These are phyloP conservation scores for Coprinellus aureogranulatus DNA, from an alignment of 768 basidiomycete genomes.

Conservation along the genomic window DNA sequence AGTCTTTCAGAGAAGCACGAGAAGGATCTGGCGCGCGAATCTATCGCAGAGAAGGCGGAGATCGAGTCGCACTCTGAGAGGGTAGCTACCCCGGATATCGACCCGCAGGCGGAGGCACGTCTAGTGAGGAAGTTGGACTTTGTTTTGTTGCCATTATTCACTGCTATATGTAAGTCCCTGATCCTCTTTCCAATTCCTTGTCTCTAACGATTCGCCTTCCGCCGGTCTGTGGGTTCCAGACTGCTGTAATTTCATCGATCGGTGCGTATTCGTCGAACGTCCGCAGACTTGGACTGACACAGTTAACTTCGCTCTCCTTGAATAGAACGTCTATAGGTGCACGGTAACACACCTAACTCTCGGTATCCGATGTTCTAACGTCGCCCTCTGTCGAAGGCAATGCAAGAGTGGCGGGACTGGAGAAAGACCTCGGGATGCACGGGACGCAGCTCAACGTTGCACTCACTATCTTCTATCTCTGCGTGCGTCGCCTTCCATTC, in stretches of 20 bases:
- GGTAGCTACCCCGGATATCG: slow-evolving; percentile 17
- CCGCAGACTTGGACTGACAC: not conserved
- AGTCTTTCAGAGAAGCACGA: no score
- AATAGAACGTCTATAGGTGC: slow-evolving; percentile 17
- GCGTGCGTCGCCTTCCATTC: slow-evolving; percentile 20
- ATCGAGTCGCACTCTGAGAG: not conserved
- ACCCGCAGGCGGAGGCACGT: slow-evolving; percentile 31
- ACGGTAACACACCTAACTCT: not conserved
- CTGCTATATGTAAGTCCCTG: slow-evolving; percentile 31
- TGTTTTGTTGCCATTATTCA: slow-evolving; percentile 36
- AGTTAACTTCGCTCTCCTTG: no score
- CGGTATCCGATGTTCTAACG: not conserved
- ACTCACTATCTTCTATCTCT: slow-evolving; percentile 40
- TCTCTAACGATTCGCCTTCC: not conserved
- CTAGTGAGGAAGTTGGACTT: slow-evolving; percentile 36
- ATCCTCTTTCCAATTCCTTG: no score
- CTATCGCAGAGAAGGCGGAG: not conserved
- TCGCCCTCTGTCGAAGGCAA: slow-evolving; percentile 10
- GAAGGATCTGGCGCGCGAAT: not conserved
- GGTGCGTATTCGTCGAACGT: slow-evolving; percentile 5
- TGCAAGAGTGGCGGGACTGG: slow-evolving; percentile 30
- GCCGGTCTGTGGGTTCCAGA: slow-evolving; percentile 17
- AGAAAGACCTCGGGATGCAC: slow-evolving; percentile 39
- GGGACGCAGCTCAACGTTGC: slow-evolving; percentile 42
- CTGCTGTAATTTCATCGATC: slow-evolving; percentile 38